Conservation (phyloP, 345 rosid species). For the Acer negundo region DNA sequence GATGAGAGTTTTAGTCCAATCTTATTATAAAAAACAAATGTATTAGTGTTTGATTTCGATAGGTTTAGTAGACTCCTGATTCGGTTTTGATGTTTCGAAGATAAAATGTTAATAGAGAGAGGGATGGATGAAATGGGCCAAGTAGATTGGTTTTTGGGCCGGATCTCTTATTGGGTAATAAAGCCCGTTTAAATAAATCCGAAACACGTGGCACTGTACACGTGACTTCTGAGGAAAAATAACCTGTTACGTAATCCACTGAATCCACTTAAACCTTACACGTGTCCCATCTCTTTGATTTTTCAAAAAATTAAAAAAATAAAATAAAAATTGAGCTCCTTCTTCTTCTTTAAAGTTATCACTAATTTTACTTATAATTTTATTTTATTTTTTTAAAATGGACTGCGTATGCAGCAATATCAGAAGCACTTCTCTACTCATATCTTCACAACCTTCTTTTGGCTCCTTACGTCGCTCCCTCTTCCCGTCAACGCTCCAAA, state of each 20-base stretch:
- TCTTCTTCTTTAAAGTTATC: not conserved
- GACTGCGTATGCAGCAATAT: slow-evolving; percentile 39
- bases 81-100: too few species aligned
- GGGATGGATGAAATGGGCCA: not conserved
- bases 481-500: slow-evolving; percentile 28
- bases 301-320: not conserved
- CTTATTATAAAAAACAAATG: too few species aligned
- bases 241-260: slow-evolving; percentile 4
- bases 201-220: not conserved
- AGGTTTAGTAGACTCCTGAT: too few species aligned
- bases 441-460: slow-evolving; percentile 36
- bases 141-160: not conserved
- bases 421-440: slow-evolving; percentile 34
- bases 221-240: not conserved
- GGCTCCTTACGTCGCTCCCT: slow-evolving; percentile 17
- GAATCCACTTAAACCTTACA: slow-evolving; percentile 2
- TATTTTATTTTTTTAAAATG: slow-evolving; percentile 31
- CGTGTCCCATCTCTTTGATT: not conserved
- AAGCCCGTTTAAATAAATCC: too few species aligned
- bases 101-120: too few species aligned
- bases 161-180: not conserved
- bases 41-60: too few species aligned
- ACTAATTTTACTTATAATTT: not conserved
- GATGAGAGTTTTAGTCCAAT: too few species aligned
- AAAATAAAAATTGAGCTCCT: not conserved